These are phyloP conservation scores for Neocucurbitaria cava DNA, from an alignment of 2,329 filamentous ascomycete species.

Conservation along the genomic window DNA sequence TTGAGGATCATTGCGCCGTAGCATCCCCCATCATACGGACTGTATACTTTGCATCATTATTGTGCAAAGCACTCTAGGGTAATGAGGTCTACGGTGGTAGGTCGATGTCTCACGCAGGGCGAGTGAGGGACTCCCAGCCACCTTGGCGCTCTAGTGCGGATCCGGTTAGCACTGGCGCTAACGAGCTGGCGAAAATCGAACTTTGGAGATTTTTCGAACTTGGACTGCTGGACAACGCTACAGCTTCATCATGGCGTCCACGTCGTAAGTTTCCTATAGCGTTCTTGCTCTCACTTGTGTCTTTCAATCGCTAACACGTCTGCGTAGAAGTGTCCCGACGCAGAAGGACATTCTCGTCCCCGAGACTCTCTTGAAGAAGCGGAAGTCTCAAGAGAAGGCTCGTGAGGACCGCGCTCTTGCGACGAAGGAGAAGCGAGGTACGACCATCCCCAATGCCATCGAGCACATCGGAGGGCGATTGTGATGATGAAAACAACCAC, in stretches of 20 bases:
- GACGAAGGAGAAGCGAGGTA: slow-evolving; percentile 89
- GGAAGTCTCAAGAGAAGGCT: slow-evolving; percentile 99
- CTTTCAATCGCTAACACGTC: slow-evolving; percentile 11
- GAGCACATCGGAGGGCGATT: slow-evolving; percentile 33
- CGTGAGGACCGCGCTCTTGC: slow-evolving; percentile 85
- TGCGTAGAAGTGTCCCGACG: slow-evolving; percentile 83
- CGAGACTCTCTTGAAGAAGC: slow-evolving; percentile 99
- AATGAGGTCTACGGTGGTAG: background rate
- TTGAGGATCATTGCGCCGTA: background rate
- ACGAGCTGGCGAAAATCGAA: slow-evolving; percentile 20
- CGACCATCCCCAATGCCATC: slow-evolving; percentile 52
- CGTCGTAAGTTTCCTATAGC: slow-evolving; percentile 62
- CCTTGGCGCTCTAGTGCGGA: background rate
- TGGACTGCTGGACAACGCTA: slow-evolving; percentile 61
- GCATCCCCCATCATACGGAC: background rate
- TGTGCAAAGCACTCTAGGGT: background rate
- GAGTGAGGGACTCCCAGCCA: background rate
- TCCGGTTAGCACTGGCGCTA: slow-evolving; percentile 13
- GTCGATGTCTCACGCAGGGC: background rate
- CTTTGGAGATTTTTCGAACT: slow-evolving; percentile 19
- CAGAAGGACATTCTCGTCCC: slow-evolving; percentile 96
- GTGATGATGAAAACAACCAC: slow-evolving; percentile 88
- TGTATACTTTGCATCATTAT: too few species aligned
- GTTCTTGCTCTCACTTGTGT: slow-evolving; percentile 34
- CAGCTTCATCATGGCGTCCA: slow-evolving; percentile 48